A percentile compares a stretch with the other conserved stretches of the same genome.
Conservation (phyloP, 768 basidiomycete species). For the Leccinum variicolor region DNA sequence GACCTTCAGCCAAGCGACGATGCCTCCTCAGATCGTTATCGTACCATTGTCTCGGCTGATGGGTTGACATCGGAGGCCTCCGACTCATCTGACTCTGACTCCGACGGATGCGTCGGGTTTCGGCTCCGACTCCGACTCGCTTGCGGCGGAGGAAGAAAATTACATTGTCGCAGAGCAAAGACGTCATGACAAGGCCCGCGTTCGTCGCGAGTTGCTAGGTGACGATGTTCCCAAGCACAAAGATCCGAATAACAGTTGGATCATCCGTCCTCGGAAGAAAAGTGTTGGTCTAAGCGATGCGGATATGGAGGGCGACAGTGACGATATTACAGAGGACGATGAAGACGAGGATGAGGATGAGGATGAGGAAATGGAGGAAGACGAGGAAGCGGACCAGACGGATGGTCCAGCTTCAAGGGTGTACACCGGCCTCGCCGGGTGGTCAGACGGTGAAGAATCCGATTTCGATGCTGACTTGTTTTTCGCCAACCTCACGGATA, state of each 20-base stretch:
- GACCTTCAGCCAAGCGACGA: conserved; percentile 36
- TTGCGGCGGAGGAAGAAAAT: conserved; percentile 60
- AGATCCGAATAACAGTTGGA: conserved; percentile 53
- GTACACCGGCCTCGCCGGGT: conserved; percentile 68
- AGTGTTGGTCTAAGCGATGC: conserved; percentile 64
- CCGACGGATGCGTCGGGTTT: conserved; percentile 36
- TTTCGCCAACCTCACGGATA: conserved; percentile 73
- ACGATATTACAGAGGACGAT: conserved; percentile 55
- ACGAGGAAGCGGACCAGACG: conserved; percentile 44
- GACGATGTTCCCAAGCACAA: conserved; percentile 44
- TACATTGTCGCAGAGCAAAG: conserved; percentile 50
- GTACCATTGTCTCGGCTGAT: conserved; percentile 68
- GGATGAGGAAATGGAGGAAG: conserved; percentile 34
- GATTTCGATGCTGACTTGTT: conserved; percentile 82
- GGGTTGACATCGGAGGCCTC: conserved; percentile 48
- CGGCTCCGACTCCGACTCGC: conserved; percentile 53
- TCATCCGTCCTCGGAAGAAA: conserved; percentile 64
- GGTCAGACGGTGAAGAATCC: conserved; percentile 77
- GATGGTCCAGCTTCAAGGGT: conserved; percentile 39
- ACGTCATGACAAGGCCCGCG: conserved; percentile 48
- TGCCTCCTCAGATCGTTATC: conserved; percentile 42
- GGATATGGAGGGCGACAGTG: conserved; percentile 62
- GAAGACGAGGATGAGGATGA: conserved; percentile 51
- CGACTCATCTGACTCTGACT: conserved; percentile 42
- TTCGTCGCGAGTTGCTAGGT: conserved; percentile 58